These are phyloP conservation scores for Prunus mira DNA, from an alignment of 306 rosid species.

Conservation along the genomic window DNA sequence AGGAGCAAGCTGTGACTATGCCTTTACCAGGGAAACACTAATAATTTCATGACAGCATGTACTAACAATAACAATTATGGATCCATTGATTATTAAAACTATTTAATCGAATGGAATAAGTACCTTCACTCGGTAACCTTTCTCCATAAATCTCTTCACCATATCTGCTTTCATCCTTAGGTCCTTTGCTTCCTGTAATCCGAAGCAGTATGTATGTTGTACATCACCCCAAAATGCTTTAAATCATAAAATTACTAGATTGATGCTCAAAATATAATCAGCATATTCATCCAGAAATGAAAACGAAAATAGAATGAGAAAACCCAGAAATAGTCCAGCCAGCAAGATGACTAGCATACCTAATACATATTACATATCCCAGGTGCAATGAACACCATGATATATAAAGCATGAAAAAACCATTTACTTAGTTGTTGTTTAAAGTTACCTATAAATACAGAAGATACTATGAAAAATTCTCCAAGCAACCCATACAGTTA, in stretches of 20 bases:
- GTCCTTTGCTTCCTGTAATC: conserved; percentile 78
- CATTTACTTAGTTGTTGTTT: not conserved
- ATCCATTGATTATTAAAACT: not conserved
- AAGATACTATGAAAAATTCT: not conserved
- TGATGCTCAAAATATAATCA: not conserved
- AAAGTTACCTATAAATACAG: not conserved
- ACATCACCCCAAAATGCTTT: conserved; percentile 14
- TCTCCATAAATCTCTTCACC: conserved; percentile 72
- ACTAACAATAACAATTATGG: not conserved
- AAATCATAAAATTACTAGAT: not conserved
- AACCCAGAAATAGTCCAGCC: not conserved
- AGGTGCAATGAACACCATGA: not conserved
- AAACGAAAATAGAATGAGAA: not conserved
- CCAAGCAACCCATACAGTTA: not conserved
- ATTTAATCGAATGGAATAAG: conserved; percentile 3
- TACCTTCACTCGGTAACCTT: conserved; percentile 94
- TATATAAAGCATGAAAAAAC: not conserved
- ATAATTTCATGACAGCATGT: not conserved
- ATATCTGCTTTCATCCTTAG: conserved; percentile 74
- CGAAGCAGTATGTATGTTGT: conserved; percentile 20
- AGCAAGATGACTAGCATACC: not conserved
- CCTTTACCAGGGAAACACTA: not conserved
- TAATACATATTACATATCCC: not conserved
- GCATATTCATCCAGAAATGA: not conserved
- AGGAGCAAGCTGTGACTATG: not conserved